Evolutionary conservation across 176 grass and related monocot species (phyloP).

Genomic region (Rhynchospora tenuis): DNA sequence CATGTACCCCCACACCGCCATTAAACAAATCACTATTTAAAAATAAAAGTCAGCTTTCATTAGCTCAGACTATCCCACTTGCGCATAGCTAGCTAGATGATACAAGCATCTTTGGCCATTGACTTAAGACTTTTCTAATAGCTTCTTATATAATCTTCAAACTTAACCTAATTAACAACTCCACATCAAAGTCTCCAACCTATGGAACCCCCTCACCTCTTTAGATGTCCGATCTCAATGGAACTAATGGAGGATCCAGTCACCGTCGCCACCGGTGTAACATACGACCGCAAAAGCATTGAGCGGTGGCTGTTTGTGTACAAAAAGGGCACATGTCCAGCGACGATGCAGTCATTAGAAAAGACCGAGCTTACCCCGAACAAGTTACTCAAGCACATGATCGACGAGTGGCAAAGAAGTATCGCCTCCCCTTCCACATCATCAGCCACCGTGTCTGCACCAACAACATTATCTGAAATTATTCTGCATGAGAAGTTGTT

Average conservation of each 20-base stretch:
- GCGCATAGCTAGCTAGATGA: neutral
- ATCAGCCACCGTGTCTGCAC: constrained; percentile 7
- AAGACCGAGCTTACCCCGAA: constrained; percentile 76
- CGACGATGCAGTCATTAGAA: constrained; percentile 68
- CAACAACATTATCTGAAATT: constrained; percentile 29
- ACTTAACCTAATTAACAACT: neutral
- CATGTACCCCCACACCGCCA: neutral
- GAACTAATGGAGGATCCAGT: constrained; percentile 91
- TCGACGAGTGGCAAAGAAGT: constrained; percentile 48
- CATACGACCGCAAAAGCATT: constrained; percentile 77
- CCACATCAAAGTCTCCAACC: neutral
- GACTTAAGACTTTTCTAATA: constrained; percentile 24
- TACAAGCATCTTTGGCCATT: constrained; percentile 36
- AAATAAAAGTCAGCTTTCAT: constrained; percentile 13
- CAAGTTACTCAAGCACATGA: constrained; percentile 79
- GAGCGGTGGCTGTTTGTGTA: constrained; percentile 67
- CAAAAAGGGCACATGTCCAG: constrained; percentile 61
- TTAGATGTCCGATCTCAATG: constrained; percentile 86
- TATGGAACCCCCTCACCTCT: constrained; percentile 42
- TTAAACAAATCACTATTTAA: neutral
- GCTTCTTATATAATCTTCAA: neutral
- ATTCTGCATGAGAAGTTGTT: constrained; percentile 35
- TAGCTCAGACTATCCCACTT: constrained; percentile 17
- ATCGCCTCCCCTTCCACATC: constrained; percentile 9
- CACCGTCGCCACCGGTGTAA: constrained; percentile 71